A percentile compares a stretch with the other conserved stretches of the same genome.
Conservation (phyloP, 495 filamentous ascomycete species). For the Ascobolus immersus region DNA sequence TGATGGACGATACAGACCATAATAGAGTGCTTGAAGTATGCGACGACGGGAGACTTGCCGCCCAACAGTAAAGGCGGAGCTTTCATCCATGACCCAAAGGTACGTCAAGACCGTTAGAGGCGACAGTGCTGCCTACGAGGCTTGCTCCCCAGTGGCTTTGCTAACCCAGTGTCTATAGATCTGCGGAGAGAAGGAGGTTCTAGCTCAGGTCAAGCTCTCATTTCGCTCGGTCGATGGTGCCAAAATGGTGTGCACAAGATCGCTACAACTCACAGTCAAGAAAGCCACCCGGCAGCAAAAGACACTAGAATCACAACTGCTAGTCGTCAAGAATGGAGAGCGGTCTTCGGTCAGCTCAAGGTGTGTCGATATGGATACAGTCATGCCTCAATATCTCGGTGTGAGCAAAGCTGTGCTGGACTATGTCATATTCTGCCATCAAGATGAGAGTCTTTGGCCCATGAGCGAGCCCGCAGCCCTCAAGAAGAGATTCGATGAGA, state of each 20-base stretch:
- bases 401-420: conserved; percentile 78
- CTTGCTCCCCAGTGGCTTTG: neutral
- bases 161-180: conserved; percentile 28
- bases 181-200: conserved; percentile 66
- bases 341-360: conserved; percentile 47
- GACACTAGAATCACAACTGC: conserved; percentile 51
- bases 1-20: conserved; percentile 36
- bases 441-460: conserved; percentile 93
- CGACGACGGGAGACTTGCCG: conserved; percentile 76
- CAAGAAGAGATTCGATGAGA: conserved; percentile 89
- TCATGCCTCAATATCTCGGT: conserved; percentile 68
- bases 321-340: conserved; percentile 60
- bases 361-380: conserved; percentile 51
- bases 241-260: conserved; percentile 56
- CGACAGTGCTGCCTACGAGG: conserved; percentile 7
- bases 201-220: conserved; percentile 71
- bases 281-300: conserved; percentile 46
- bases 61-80: conserved; percentile 85
- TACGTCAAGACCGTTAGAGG: conserved; percentile 13
- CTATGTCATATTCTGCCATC: conserved; percentile 91
- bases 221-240: conserved; percentile 53
- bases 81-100: conserved; percentile 88
- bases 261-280: conserved; percentile 63
- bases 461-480: conserved; percentile 68
- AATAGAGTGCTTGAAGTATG: conserved; percentile 98